Evolutionary conservation across 2,329 filamentous ascomycete genomes (phyloP), one percentile per base, ranked within the genome.

Genomic region (Emmonsiellopsis sp.): DNA sequence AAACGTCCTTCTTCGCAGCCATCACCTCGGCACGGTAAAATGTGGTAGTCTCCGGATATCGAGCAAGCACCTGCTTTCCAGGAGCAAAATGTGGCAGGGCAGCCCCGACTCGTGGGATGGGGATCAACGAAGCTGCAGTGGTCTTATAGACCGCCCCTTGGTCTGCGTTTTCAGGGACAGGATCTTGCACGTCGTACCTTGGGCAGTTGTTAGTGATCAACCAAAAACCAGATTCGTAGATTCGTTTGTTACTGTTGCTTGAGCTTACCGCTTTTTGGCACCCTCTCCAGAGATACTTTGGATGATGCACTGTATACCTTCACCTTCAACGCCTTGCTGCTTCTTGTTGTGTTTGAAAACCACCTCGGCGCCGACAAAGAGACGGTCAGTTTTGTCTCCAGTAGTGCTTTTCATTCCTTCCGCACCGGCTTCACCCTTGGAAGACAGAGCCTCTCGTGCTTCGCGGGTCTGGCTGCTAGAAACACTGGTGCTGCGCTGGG

Each of bases 21-120:
- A 88, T 86, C 7, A 92, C 87, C 61, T 90, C 86, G 1, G 88
- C 88, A 65, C 87, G 84, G 67, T 93, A 93, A 62, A 93, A 92
- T 0, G 87, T 91, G 1, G 88, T 91, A 1, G 88, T 92, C 61
- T 89, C 84, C 0, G 88, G 88, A 63, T 93, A 93, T 54, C 89
- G 74, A 0, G 88, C 88, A 54, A 92, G 74, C 7, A 92, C 87
- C 45, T 83, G 80, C 65, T 85, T 87, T 44, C 86, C 85, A 40
- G 80, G 71, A 7, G 76, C 63, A 59, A 80, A 82, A 37, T 86
- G 81, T 54, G 86, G 79, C 41, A 86, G 76, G 3, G 78, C 71
- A 13, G 85, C 73, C 2, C 70, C 81, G 57, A 69, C 73, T 59
- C 80, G 76, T 2, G 87, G 85, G 54, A 93, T 90, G 2, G 84